Evolutionary conservation across 2,329 filamentous ascomycete species (phyloP).

Genomic region (Torrubiella hemipterigena): DNA sequence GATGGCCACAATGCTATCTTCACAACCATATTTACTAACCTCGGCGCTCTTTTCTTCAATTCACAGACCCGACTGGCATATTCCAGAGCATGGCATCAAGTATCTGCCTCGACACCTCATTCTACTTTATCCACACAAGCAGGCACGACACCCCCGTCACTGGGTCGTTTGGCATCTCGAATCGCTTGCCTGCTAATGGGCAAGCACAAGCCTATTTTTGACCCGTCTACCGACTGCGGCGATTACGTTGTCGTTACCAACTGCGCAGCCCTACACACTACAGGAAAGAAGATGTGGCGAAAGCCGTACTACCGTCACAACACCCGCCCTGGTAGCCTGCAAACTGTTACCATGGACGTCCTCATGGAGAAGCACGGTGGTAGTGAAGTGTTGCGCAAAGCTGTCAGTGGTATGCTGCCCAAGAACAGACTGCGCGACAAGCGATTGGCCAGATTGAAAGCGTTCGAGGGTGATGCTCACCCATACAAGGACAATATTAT

Average conservation of each 20-base stretch:
- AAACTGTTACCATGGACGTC: conserved; percentile 84
- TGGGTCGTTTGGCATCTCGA: conserved; percentile 77
- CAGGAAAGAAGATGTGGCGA: conserved; percentile 83
- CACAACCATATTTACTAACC: no score
- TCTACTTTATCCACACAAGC: conserved; percentile 45
- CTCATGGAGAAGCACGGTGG: conserved; percentile 93
- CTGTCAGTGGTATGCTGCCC: conserved; percentile 92
- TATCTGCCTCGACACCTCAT: conserved; percentile 59
- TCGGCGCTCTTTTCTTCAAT: background rate
- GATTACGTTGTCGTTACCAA: conserved; percentile 95
- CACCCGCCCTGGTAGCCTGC: conserved; percentile 77
- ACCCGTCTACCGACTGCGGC: conserved; percentile 95
- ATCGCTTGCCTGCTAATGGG: conserved; percentile 89
- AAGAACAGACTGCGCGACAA: conserved; percentile 91
- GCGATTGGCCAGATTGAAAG: conserved; percentile 79
- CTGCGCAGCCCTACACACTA: conserved; percentile 76
- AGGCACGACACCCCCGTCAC: conserved; percentile 57
- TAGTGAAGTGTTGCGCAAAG: conserved; percentile 78
- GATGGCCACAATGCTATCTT: no score
- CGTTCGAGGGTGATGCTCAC: conserved; percentile 85
- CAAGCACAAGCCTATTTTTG: conserved; percentile 97
- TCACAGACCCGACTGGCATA: conserved; percentile 86
- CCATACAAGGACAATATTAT: conserved; percentile 86
- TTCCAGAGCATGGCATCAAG: conserved; percentile 85
- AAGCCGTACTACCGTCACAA: conserved; percentile 95